Evolutionary conservation across 2,329 filamentous ascomycete genomes (phyloP), one percentile per base, ranked within the genome.

Genomic region (Escovopsis sp.): DNA sequence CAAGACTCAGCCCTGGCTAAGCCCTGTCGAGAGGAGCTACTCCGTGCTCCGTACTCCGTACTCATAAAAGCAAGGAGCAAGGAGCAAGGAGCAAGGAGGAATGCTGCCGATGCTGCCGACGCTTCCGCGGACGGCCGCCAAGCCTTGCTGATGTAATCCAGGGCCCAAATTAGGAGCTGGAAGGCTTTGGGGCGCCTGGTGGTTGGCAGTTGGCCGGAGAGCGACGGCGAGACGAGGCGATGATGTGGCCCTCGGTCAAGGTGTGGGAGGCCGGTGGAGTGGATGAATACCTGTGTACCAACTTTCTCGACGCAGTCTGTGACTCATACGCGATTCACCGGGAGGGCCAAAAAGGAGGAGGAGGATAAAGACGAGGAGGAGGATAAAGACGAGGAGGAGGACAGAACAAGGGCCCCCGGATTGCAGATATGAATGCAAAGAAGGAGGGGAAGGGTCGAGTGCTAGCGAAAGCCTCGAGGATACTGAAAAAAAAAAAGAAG

Each of bases 401-500:
- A 43, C 42, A 27, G 42, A 32, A 43, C 32, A 42, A 35, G 20
- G 42, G 43, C 20, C 20, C 20, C 20, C 20, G 20, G 20, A 42
- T 44, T 45, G 42, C 37, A 35, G 44, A 40, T 24, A 39, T 39
- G 38, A 44, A 35, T 31, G 30, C 42, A 27, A 29, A 35, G 37
- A 43, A 42, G 38, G 45, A 45, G 50, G 20, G 20, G 5, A 20
- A 20, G 20, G 20, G 55, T 56, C 66, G 66, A 72, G 62, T 59
- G 62, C 68, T 71, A 72, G 56, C 58, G 47, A 71, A 65, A 65
- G 62, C 58, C 62, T 65, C 62, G 61, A 62, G 45, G 50, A 46
- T 46, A 52, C 41, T 48, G 40, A 47, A 43, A 44, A 51, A 46
- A 48, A 44, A 45, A 49, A 47, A 57, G 61, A 48, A 57, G 42